phyloP scores from a whole-genome alignment of 2,329 filamentous ascomycete genomes.

The Bipolaris sorokiniana region DNA sequence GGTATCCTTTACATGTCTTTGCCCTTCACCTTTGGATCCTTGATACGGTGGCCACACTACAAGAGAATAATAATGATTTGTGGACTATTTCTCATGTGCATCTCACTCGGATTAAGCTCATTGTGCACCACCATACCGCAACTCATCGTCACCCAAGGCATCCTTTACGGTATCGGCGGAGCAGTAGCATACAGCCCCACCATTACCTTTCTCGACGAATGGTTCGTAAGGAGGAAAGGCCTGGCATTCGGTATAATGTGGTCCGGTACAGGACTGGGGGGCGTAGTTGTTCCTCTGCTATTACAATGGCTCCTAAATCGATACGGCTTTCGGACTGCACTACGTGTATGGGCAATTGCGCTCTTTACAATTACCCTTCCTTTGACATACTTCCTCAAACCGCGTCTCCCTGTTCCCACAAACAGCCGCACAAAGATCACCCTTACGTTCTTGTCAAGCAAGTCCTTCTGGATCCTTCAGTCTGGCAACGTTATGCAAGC shows the following conservation, averaged over 20 bases:
- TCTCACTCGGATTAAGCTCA: slow-evolving; percentile 50
- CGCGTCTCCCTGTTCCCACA: slow-evolving; percentile 37
- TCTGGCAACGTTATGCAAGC: slow-evolving; percentile 47
- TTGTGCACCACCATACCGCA: slow-evolving; percentile 61
- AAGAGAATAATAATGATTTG: slow-evolving; percentile 37
- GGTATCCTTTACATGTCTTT: slow-evolving; percentile 55
- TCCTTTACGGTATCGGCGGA: slow-evolving; percentile 66
- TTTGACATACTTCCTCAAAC: slow-evolving; percentile 42
- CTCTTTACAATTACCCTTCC: slow-evolving; percentile 42
- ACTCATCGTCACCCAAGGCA: slow-evolving; percentile 66
- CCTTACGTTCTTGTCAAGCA: slow-evolving; percentile 38
- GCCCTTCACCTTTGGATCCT: slow-evolving; percentile 48
- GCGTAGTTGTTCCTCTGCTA: slow-evolving; percentile 53
- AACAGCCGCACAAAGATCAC: slow-evolving; percentile 27
- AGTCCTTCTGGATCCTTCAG: slow-evolving; percentile 43
- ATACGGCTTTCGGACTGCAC: slow-evolving; percentile 52
- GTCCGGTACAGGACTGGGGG: slow-evolving; percentile 52
- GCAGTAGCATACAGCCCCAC: slow-evolving; percentile 62
- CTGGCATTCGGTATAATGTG: slow-evolving; percentile 70
- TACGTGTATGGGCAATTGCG: slow-evolving; percentile 49
- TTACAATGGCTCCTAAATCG: slow-evolving; percentile 48
- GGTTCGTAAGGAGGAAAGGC: slow-evolving; percentile 65
- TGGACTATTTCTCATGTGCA: slow-evolving; percentile 48
- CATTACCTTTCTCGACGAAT: slow-evolving; percentile 66
- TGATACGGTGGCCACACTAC: slow-evolving; percentile 43